Evolutionary conservation across 441 rosid species (phyloP), one percentile per base, ranked within the genome.

Genomic region (Omphalea diandra): DNA sequence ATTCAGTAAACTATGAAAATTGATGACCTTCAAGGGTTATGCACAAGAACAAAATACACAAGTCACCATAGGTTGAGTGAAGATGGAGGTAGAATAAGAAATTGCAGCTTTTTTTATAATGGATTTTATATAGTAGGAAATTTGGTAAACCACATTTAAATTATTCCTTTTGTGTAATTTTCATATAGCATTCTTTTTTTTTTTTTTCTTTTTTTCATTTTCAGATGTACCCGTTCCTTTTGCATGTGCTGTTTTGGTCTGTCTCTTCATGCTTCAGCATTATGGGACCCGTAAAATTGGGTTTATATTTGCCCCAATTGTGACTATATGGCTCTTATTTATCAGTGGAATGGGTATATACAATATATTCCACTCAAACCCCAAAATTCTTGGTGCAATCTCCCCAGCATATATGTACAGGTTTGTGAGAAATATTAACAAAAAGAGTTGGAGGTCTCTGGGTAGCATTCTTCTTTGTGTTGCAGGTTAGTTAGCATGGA

Each of bases 191-290:
- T 36, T n/a, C 40, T 4, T 15, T 9, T 40, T n/a, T 41, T 29
- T 55, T 18, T 10, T 20, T 22, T 46, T 54, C n/a, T n/a, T n/a
- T n/a, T n/a, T n/a, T n/a, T n/a, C n/a, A 60, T 59, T 76, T 64
- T 50, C 90, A 86, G 90, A 88, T 81, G 74, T 86, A 52, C 72
- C 87, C 0, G 83, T 83, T 72, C 88, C 89, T 54, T 65, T 53
- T 22, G 90, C 94, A 11, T 88, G 94, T 75, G 83, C 73, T 15
- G 79, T 88, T 63, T 68, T 83, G 76, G 79, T 85, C 40, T 74
- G 84, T 78, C 85, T 88, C 49, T 88, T 88, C 84, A 73, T 63
- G 17, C 79, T 88, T 72, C 90, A 88, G 77, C 86, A 71, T 68
- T 76, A 71, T 56, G 89, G 94, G 7, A 83, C 83, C 0, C 84